phyloP scores from a whole-genome alignment of 441 rosid genomes.

The Adansonia gregorii region DNA sequence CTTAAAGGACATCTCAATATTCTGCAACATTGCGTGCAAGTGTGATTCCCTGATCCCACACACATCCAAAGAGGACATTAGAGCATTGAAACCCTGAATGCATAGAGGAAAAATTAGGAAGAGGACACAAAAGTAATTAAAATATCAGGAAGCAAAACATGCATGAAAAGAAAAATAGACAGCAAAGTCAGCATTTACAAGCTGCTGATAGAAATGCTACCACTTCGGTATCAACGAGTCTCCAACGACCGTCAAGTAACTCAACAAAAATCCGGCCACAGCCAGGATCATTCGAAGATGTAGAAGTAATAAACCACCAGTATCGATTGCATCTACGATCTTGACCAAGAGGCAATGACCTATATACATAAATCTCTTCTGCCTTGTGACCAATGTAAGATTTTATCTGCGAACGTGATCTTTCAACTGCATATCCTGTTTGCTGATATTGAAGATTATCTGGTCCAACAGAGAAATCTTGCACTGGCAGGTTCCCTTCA shows the following conservation, averaged over 20 bases:
- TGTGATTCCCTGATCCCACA: constrained; percentile 81
- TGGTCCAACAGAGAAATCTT: constrained; percentile 53
- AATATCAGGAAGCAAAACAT: not conserved
- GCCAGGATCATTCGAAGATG: constrained; percentile 76
- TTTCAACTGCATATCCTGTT: constrained; percentile 63
- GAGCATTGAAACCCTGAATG: constrained; percentile 68
- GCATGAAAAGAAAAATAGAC: not conserved
- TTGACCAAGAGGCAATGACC: constrained; percentile 88
- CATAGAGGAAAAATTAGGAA: not conserved
- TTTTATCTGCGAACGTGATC: constrained; percentile 69
- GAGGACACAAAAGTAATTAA: not conserved
- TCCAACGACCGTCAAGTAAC: constrained; percentile 74
- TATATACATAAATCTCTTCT: constrained; percentile 69
- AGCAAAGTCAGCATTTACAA: not conserved
- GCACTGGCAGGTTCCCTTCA: constrained; percentile 60
- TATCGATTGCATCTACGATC: constrained; percentile 86
- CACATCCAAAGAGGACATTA: constrained; percentile 68
- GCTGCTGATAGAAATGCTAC: constrained; percentile 35
- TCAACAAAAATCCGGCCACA: constrained; percentile 85
- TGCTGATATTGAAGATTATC: constrained; percentile 61
- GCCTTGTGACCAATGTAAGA: constrained; percentile 79
- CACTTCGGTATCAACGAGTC: constrained; percentile 77
- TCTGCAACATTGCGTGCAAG: constrained; percentile 68
- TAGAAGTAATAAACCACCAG: constrained; percentile 77
- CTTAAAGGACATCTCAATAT: constrained; percentile 67